Base-by-base conservation (phyloP, 2,329 filamentous ascomycete genomes). In the Fusarium goolgardi region DNA sequence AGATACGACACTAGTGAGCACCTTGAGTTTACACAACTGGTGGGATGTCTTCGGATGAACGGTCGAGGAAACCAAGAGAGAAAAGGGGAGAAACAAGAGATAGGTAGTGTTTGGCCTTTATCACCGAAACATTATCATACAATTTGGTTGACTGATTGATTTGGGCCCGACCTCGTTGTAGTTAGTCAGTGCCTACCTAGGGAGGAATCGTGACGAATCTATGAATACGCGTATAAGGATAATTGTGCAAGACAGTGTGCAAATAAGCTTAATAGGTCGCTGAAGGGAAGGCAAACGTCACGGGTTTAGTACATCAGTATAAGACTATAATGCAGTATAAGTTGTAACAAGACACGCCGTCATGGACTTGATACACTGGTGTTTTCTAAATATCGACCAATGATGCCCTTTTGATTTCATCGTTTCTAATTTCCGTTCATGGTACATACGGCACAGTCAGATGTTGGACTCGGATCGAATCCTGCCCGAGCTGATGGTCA, bases 381-480 rank as follows among this genome's bases (percentile, higher is more conserved):
- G 37, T 57, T 39, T 61, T 49, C 39, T 39, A 39, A 12, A 21
- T n/a, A n/a, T 41, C 21, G 41, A 25, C 68, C 65, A 71, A 71
- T 71, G 20, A 43, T 34, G 39, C 29, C 25, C 25, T 31, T 29
- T 43, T 59, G 52, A 56, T 56, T 51, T 58, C 43, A 57, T 57
- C 35, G n/a, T 57, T 49, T 31, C 43, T 57, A 41, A 63, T 50
- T 58, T 63, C 65, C 52, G 40, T 37, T 31, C 23, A 49, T 43
- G 20, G 29, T 16, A 49, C 43, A 23, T 16, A 49, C 43, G 37
- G 41, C 21, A 20, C 34, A 27, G 52, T 70, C 52, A 70, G 47
- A 52, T 21, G 21, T 71, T 55, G 69, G 65, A 44, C 46, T 71
- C 62, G 68, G 69, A 53, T 60, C 35, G 50, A 56, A 25, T 57